phyloP scores from a whole-genome alignment of 2,329 filamentous ascomycete genomes.

The Paecilomyces sp. region DNA sequence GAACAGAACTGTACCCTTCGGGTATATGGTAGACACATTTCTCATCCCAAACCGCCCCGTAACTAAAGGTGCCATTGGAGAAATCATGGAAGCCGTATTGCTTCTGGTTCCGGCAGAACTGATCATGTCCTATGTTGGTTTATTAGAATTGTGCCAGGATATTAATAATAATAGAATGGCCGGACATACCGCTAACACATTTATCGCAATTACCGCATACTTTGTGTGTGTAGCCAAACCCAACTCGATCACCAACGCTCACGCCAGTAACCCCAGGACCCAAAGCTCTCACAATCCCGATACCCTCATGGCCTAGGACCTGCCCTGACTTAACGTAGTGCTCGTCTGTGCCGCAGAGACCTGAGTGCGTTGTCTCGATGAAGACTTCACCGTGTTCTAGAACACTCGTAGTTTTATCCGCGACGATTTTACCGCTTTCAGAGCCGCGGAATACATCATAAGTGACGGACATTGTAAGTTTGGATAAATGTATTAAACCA shows the following conservation, averaged over 20 bases:
- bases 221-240: slow-evolving; percentile 34
- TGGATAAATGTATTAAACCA: too few relatives aligned
- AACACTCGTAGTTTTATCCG: too few relatives aligned
- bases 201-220: slow-evolving; percentile 30
- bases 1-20: not conserved
- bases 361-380: slow-evolving; percentile 58
- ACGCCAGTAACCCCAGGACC: slow-evolving; percentile 26
- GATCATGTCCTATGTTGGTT: too few relatives aligned
- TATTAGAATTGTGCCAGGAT: too few relatives aligned
- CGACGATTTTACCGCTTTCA: too few relatives aligned
- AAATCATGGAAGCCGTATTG: not conserved
- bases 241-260: slow-evolving; percentile 34
- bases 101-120: not conserved
- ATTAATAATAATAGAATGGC: not conserved
- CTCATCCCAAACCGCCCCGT: too few relatives aligned
- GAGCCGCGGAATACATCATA: too few relatives aligned
- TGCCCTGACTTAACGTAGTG: slow-evolving; percentile 28
- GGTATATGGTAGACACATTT: too few relatives aligned
- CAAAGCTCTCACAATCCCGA: slow-evolving; percentile 23
- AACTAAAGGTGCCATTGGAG: not conserved
- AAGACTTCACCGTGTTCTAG: slow-evolving; percentile 35
- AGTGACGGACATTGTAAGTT: too few relatives aligned
- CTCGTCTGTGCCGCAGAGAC: slow-evolving; percentile 57
- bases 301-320: slow-evolving; percentile 34
- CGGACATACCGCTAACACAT: slow-evolving; percentile 20